phyloP scores from a whole-genome alignment of 2,329 filamentous ascomycete genomes.

The Alternaria rosae region DNA sequence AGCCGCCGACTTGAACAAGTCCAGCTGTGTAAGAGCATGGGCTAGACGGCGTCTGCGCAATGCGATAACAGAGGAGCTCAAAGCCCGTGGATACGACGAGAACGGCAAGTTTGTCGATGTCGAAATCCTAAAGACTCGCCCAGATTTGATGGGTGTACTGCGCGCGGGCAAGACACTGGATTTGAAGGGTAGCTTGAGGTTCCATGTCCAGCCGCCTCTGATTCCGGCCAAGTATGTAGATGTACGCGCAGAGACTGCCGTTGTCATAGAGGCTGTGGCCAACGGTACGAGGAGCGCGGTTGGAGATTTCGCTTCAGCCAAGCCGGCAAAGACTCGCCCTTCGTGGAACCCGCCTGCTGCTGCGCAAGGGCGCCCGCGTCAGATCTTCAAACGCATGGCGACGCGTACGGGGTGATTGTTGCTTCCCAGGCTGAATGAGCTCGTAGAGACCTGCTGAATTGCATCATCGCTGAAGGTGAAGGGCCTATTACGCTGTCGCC shows the following conservation, averaged over 20 bases:
- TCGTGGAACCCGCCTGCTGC: neutral
- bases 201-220: slow-evolving; percentile 31
- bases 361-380: neutral
- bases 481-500: neutral
- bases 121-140: neutral
- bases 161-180: slow-evolving; percentile 10
- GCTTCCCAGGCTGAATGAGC: neutral
- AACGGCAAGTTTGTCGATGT: slow-evolving; percentile 31
- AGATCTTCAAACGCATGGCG: neutral
- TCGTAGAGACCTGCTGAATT: neutral
- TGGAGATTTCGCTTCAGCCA: neutral
- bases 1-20: slow-evolving; percentile 34
- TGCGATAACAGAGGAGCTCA: slow-evolving; percentile 42
- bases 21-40: slow-evolving; percentile 43
- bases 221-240: slow-evolving; percentile 39
- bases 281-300: neutral
- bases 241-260: slow-evolving; percentile 31
- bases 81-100: slow-evolving; percentile 36
- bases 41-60: slow-evolving; percentile 38
- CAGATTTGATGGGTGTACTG: slow-evolving; percentile 9
- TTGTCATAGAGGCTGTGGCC: slow-evolving; percentile 24
- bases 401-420: neutral
- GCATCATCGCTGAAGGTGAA: neutral
- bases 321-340: neutral
- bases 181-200: slow-evolving; percentile 36